Conservation (phyloP, 768 basidiomycete species). For the Albatrellus ellisii region DNA sequence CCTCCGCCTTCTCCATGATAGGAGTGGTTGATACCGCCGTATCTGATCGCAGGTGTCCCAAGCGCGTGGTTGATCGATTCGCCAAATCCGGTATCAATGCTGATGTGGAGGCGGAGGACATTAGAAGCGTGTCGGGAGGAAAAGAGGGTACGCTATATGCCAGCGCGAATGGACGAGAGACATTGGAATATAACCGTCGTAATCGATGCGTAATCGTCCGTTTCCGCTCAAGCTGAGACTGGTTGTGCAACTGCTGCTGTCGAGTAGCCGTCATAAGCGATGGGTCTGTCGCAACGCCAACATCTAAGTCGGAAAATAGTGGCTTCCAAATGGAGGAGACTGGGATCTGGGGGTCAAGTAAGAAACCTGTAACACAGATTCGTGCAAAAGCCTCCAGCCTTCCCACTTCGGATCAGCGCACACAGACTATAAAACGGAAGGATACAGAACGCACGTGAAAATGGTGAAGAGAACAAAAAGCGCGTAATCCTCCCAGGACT, state of each 20-base stretch:
- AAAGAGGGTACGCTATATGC: slow-evolving; percentile 16
- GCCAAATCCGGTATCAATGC: slow-evolving; percentile 9
- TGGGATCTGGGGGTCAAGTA: slow-evolving; percentile 72
- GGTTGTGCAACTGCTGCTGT: slow-evolving; percentile 16
- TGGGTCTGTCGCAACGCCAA: slow-evolving; percentile 20
- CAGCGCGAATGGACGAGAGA: slow-evolving; percentile 45
- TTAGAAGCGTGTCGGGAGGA: not conserved
- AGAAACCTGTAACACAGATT: slow-evolving; percentile 79
- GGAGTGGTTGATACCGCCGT: slow-evolving; percentile 19
- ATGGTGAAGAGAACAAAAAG: slow-evolving; percentile 75
- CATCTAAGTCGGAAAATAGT: slow-evolving; percentile 21
- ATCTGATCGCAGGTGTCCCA: slow-evolving; percentile 19
- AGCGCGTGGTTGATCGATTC: not conserved
- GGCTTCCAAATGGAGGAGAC: slow-evolving; percentile 35
- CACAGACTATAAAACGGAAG: not conserved
- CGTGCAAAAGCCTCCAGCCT: slow-evolving; percentile 81
- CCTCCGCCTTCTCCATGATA: slow-evolving; percentile 24
- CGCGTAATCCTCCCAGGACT: slow-evolving; percentile 77
- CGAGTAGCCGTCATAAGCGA: slow-evolving; percentile 3
- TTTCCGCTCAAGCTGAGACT: slow-evolving; percentile 29
- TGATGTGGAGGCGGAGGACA: slow-evolving; percentile 10
- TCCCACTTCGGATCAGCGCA: slow-evolving; percentile 5
- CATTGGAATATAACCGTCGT: slow-evolving; percentile 28
- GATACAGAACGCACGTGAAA: slow-evolving; percentile 55
- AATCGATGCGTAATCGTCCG: slow-evolving; percentile 34